Conservation (phyloP, 441 rosid species). For the Jatropha podagrica region DNA sequence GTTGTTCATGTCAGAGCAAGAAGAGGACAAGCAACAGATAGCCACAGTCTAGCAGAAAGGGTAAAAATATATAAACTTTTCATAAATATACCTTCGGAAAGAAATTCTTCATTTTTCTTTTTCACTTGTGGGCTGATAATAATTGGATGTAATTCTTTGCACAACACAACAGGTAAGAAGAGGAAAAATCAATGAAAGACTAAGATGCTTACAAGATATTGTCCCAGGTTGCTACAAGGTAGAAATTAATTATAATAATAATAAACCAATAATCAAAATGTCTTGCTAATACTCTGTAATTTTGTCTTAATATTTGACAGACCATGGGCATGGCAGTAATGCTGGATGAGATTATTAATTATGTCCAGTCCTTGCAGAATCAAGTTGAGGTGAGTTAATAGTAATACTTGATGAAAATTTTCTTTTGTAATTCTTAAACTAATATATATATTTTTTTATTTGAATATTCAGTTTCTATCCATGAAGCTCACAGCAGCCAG, state of each 20-base stretch:
- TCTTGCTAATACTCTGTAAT: not conserved
- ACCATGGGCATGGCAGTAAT: conserved; percentile 85
- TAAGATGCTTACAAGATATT: conserved; percentile 61
- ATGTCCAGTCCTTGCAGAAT: conserved; percentile 72
- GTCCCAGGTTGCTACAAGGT: conserved; percentile 91
- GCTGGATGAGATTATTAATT: conserved; percentile 73
- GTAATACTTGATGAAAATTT: too few species aligned
- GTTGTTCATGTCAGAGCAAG: conserved; percentile 80
- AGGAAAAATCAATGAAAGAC: conserved; percentile 76
- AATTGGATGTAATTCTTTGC: not conserved
- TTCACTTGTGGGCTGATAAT: too few species aligned
- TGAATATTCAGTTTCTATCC: conserved; percentile 54
- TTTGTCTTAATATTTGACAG: conserved; percentile 27
- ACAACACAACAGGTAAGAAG: conserved; percentile 56
- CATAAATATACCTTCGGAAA: not conserved
- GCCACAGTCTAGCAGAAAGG: conserved; percentile 82
- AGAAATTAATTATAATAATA: not conserved
- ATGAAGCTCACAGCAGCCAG: conserved; percentile 84
- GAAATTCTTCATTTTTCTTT: not conserved
- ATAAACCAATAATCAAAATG: too few species aligned
- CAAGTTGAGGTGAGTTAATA: conserved; percentile 60
- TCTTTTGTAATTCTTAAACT: not conserved
- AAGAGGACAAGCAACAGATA: conserved; percentile 89
- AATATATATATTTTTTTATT: conserved; percentile 2
- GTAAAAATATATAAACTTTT: conserved; percentile 27